phyloP scores from a whole-genome alignment of 371 early-diverging fungal species.

The Mucor saturninus region DNA sequence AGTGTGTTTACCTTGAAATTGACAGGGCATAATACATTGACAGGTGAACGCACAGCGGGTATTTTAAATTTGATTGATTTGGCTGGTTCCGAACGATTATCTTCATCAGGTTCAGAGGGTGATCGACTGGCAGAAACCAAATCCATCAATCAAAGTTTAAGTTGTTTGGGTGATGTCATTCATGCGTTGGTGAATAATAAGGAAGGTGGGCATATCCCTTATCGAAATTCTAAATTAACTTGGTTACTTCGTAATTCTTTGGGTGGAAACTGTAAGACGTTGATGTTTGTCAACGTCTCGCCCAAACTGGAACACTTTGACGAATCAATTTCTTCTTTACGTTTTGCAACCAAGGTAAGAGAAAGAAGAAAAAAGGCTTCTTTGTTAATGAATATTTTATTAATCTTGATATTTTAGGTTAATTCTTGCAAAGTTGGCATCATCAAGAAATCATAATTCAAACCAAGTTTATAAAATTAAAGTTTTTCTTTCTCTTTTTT shows the following conservation, averaged over 20 bases:
- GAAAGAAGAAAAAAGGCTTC: background rate
- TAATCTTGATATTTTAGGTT: constrained; percentile 9
- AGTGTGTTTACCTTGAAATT: constrained; percentile 89
- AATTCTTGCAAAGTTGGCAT: constrained; percentile 24
- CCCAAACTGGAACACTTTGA: constrained; percentile 74
- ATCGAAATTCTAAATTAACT: constrained; percentile 97
- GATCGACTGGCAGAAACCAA: constrained; percentile 94
- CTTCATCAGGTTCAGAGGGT: constrained; percentile 88
- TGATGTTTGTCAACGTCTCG: constrained; percentile 99
- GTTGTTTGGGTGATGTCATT: constrained; percentile 95
- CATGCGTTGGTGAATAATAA: constrained; percentile 79
- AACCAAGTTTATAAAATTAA: no score
- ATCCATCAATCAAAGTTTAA: constrained; percentile 96
- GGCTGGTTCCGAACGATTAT: constrained; percentile 97
- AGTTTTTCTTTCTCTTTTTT: no score
- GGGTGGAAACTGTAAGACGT: constrained; percentile 93
- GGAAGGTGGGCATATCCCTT: constrained; percentile 90
- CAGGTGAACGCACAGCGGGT: constrained; percentile 76
- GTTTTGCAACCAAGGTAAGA: constrained; percentile 95
- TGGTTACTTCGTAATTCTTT: constrained; percentile 91
- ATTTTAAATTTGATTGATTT: constrained; percentile 93
- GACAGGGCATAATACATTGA: constrained; percentile 72
- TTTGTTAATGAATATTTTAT: background rate
- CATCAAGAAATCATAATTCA: constrained; percentile 7
- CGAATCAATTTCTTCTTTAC: constrained; percentile 93